phyloP scores from a whole-genome alignment of 305 asterid genomes.

The Nicotiana rustica region DNA sequence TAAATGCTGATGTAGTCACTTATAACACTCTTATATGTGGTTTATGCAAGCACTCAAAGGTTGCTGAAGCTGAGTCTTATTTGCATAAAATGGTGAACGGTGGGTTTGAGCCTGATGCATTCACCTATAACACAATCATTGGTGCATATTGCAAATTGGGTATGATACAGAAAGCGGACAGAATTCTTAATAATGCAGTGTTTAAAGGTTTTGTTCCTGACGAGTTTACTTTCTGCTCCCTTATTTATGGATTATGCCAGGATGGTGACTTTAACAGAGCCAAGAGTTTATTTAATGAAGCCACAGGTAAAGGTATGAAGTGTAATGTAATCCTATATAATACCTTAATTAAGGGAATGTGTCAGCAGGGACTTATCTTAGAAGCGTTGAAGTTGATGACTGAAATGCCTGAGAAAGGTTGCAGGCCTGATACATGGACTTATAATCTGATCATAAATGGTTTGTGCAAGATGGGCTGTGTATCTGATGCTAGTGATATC shows the following conservation, averaged over 20 bases:
- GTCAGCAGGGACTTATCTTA: conserved; percentile 64
- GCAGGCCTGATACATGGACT: conserved; percentile 76
- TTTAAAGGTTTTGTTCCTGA: conserved; percentile 84
- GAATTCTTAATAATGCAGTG: conserved; percentile 68
- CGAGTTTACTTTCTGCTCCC: conserved; percentile 77
- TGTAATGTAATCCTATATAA: conserved; percentile 65
- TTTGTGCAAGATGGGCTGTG: conserved; percentile 85
- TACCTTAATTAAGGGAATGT: conserved; percentile 77
- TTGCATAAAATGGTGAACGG: conserved; percentile 78
- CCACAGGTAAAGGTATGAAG: conserved; percentile 59
- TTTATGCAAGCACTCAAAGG: conserved; percentile 78
- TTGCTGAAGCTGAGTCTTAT: conserved; percentile 74
- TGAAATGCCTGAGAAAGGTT: conserved; percentile 74
- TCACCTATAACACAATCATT: conserved; percentile 85
- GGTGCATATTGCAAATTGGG: conserved; percentile 81
- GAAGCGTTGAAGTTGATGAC: conserved; percentile 76
- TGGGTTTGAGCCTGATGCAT: conserved; percentile 75
- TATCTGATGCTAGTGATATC: conserved; percentile 68
- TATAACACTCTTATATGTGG: conserved; percentile 83
- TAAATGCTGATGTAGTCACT: conserved; percentile 78
- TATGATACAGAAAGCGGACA: conserved; percentile 70
- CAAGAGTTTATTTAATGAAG: conserved; percentile 59
- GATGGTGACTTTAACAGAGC: conserved; percentile 78
- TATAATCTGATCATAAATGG: conserved; percentile 78
- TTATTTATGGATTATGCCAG: conserved; percentile 74